Conservation (phyloP, 1,284 basidiomycete species). For the Cystobasidium slooffiae region DNA sequence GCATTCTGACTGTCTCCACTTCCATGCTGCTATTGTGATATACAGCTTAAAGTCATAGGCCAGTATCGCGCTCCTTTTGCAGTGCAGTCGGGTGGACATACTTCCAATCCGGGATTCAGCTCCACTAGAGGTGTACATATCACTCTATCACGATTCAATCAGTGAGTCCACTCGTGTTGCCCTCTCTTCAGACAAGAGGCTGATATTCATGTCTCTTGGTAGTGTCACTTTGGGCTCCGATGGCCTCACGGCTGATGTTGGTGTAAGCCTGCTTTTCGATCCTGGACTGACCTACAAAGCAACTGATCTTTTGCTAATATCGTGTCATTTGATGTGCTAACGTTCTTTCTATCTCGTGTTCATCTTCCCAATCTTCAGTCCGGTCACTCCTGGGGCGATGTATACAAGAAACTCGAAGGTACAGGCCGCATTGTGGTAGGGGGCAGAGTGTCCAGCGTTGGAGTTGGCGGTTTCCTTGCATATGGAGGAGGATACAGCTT, state of each 20-base stretch:
- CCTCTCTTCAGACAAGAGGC: too few relatives aligned
- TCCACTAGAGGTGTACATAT: conserved; percentile 66
- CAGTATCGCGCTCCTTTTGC: conserved; percentile 20
- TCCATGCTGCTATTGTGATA: background rate
- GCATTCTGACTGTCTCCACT: background rate
- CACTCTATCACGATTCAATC: conserved; percentile 58
- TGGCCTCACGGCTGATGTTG: conserved; percentile 60
- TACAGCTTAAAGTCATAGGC: conserved; percentile 43
- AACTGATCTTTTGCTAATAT: too few relatives aligned
- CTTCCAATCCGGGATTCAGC: conserved; percentile 63
- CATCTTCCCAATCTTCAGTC: background rate
- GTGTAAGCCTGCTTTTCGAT: too few relatives aligned
- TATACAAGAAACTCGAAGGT: conserved; percentile 62
- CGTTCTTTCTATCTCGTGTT: too few relatives aligned
- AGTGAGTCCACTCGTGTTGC: too few relatives aligned
- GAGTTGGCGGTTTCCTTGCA: conserved; percentile 44
- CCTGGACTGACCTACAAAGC: too few relatives aligned
- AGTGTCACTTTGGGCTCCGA: conserved; percentile 43
- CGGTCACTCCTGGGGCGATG: conserved; percentile 63
- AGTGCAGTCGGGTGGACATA: conserved; percentile 65
- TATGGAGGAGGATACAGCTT: conserved; percentile 46
- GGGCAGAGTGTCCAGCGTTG: conserved; percentile 60
- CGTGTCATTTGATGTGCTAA: too few relatives aligned
- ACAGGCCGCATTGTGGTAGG: conserved; percentile 63
- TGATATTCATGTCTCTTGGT: too few relatives aligned